A percentile compares a stretch with the other conserved stretches of the same genome.
Evolutionary conservation across 129 eudicot species (phyloP).

Genomic region (Tanacetum coccineum): DNA sequence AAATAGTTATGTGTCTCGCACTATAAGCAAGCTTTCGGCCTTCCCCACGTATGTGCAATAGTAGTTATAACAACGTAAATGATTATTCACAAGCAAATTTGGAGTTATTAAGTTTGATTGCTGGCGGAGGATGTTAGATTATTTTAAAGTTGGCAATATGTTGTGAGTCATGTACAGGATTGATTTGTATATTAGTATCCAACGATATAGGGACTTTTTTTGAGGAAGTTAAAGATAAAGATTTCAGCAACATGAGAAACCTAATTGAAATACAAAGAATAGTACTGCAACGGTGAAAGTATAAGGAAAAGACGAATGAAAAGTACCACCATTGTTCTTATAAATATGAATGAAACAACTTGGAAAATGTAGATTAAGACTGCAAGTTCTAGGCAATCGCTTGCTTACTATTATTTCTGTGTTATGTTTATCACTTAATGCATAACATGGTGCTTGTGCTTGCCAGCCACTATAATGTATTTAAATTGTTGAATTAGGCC

Average conservation of each 20-base stretch:
- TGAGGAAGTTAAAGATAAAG: not conserved
- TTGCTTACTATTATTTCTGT: too few relatives aligned
- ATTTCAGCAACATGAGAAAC: not conserved
- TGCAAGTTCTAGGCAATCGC: not conserved
- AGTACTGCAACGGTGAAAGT: not conserved
- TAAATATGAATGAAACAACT: not conserved
- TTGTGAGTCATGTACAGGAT: conserved; percentile 6
- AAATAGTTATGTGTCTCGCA: not conserved
- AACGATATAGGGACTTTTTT: not conserved
- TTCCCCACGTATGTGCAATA: not conserved
- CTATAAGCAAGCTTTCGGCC: conserved; percentile 1
- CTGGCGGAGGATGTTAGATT: conserved; percentile 10
- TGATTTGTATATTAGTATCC: not conserved
- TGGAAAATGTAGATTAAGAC: not conserved
- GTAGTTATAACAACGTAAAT: not conserved
- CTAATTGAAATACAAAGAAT: not conserved
- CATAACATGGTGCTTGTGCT: too few relatives aligned
- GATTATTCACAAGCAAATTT: not conserved
- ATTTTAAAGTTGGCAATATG: conserved; percentile 10
- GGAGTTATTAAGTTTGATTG: not conserved
- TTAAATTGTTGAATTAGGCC: conserved; percentile 53
- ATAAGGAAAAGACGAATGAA: not conserved
- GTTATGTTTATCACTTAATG: too few relatives aligned
- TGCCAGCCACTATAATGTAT: not conserved
- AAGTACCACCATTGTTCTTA: too few relatives aligned